phyloP scores from a whole-genome alignment of 176 grass and related monocot species.

The Musa schizocarpa region DNA sequence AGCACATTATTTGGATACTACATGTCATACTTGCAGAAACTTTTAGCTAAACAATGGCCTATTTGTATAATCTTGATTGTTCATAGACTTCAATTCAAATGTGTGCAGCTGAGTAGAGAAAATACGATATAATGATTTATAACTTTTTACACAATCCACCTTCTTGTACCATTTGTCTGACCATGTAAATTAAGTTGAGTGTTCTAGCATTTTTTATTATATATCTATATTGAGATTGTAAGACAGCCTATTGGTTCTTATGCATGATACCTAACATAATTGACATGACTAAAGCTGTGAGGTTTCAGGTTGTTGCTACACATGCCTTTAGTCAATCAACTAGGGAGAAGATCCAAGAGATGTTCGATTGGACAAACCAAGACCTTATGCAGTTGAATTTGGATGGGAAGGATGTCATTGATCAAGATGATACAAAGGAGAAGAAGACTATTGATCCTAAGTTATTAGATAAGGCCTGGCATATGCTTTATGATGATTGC shows the following conservation, averaged over 20 bases:
- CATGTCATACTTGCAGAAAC: no score
- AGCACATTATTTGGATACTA: no score
- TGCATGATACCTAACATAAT: neutral
- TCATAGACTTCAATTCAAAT: no score
- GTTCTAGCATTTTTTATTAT: no score
- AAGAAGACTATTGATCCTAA: constrained; percentile 46
- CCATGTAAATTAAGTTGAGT: no score
- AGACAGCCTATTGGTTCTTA: neutral
- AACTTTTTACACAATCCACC: no score
- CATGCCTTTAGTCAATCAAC: constrained; percentile 61
- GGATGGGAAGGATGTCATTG: constrained; percentile 25
- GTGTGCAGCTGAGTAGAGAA: no score
- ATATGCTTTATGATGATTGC: constrained; percentile 92
- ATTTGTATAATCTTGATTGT: no score
- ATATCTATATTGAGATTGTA: neutral
- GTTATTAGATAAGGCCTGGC: constrained; percentile 77
- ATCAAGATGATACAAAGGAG: constrained; percentile 32
- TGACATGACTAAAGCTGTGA: neutral
- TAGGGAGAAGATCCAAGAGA: constrained; percentile 55
- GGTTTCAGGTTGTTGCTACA: constrained; percentile 67
- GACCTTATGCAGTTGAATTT: constrained; percentile 39
- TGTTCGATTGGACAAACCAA: constrained; percentile 41
- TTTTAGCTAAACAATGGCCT: no score
- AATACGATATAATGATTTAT: no score
- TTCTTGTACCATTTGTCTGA: no score